phyloP scores from a whole-genome alignment of 2,329 filamentous ascomycete genomes.

The Hansfordia pulvinata region DNA sequence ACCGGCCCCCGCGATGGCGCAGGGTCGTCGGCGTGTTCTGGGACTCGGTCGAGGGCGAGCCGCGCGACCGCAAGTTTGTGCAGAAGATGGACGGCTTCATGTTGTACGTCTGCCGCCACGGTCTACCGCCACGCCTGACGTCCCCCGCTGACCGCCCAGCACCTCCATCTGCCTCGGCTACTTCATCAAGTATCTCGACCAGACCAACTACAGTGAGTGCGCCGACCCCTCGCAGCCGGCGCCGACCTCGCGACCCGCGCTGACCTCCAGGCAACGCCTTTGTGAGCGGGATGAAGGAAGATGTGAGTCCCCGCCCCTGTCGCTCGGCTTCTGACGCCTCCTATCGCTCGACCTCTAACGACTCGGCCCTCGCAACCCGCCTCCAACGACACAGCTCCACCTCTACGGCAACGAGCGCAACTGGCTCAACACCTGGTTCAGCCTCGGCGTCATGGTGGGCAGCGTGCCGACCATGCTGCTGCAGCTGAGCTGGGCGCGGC shows the following conservation, averaged over 20 bases:
- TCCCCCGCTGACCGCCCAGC: no score
- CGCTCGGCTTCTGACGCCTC: neutral
- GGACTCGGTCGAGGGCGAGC: slow-evolving; percentile 4
- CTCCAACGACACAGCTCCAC: no score
- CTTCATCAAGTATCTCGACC: slow-evolving; percentile 16
- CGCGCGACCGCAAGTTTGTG: slow-evolving; percentile 3
- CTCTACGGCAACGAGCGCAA: slow-evolving; percentile 14
- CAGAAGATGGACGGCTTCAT: slow-evolving; percentile 4
- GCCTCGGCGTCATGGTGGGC: slow-evolving; percentile 11
- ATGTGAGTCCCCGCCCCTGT: slow-evolving; percentile 1
- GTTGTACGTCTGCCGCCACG: slow-evolving; percentile 1
- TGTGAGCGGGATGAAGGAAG: slow-evolving; percentile 6
- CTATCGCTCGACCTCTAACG: no score
- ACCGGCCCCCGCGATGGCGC: slow-evolving; percentile 1
- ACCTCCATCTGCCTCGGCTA: slow-evolving; percentile 10
- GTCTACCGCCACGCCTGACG: no score
- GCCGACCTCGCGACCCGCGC: no score
- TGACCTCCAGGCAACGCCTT: slow-evolving; percentile 3
- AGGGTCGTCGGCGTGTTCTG: slow-evolving; percentile 2
- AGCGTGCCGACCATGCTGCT: slow-evolving; percentile 11
- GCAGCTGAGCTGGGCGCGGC: slow-evolving; percentile 10
- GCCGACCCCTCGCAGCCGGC: neutral
- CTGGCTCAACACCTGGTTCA: slow-evolving; percentile 13
- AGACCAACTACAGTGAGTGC: slow-evolving; percentile 14
- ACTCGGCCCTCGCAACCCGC: no score